Evolutionary conservation across 1,284 basidiomycete genomes (phyloP).

Genomic region (Trichosporon sp.): DNA sequence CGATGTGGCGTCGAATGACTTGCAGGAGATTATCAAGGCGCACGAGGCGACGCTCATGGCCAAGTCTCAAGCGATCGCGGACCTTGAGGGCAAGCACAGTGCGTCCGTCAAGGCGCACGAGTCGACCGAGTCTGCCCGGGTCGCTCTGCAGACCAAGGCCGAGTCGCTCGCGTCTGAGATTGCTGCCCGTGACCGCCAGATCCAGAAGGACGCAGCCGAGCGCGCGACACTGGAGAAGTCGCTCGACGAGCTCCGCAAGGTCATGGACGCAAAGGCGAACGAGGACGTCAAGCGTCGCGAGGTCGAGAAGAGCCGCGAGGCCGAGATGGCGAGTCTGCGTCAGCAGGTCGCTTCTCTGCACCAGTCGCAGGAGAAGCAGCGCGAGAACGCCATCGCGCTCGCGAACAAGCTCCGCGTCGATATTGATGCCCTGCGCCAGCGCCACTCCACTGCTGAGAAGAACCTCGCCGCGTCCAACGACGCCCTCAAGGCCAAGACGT

Average conservation of each 20-base stretch:
- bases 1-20: conserved; percentile 77
- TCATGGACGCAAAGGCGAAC: conserved; percentile 80
- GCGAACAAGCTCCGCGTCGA: conserved; percentile 55
- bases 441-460: conserved; percentile 60
- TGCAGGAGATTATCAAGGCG: conserved; percentile 54
- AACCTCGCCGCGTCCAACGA: conserved; percentile 65
- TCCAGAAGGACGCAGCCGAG: conserved; percentile 61
- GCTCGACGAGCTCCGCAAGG: conserved; percentile 77
- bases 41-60: conserved; percentile 73
- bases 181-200: conserved; percentile 66
- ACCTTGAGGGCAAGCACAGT: conserved; percentile 66
- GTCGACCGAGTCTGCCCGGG: conserved; percentile 54
- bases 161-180: conserved; percentile 71
- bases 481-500: conserved; percentile 62
- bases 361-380: conserved; percentile 45
- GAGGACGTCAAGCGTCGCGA: conserved; percentile 83
- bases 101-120: conserved; percentile 55
- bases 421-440: conserved; percentile 55
- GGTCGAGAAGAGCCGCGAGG: conserved; percentile 82
- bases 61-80: conserved; percentile 73
- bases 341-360: conserved; percentile 61
- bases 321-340: conserved; percentile 77
- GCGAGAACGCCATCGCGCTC: conserved; percentile 39
- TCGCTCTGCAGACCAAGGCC: conserved; percentile 69
- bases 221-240: conserved; percentile 74